Percentiles rank a stretch among this genome's conserved stretches.
These are phyloP conservation scores for Fonsecaea nubica DNA, from an alignment of 2,329 filamentous ascomycete genomes.

Conservation along the genomic window DNA sequence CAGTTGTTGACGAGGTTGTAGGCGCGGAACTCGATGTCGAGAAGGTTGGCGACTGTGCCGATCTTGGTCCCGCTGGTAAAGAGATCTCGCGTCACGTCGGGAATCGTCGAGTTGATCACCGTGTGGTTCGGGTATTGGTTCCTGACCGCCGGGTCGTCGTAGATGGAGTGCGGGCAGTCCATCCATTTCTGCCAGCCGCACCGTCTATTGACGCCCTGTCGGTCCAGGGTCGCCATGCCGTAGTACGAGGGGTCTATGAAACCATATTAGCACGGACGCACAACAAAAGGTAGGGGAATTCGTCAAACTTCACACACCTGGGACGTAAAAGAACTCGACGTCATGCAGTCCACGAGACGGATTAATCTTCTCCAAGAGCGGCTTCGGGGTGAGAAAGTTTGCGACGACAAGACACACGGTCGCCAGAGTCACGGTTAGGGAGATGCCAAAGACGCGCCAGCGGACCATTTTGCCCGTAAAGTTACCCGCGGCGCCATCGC, in stretches of 20 bases:
- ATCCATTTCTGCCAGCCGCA: conserved; percentile 7
- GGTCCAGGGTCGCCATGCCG: conserved; percentile 1
- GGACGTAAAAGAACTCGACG: neutral
- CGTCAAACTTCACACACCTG: neutral
- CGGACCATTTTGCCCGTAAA: conserved; percentile 7
- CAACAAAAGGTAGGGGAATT: neutral
- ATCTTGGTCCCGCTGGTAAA: neutral
- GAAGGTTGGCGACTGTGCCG: conserved; percentile 49
- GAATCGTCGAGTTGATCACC: conserved; percentile 26
- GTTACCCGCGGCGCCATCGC: conserved; percentile 44
- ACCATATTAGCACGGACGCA: neutral
- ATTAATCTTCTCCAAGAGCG: neutral
- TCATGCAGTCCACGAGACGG: conserved; percentile 2
- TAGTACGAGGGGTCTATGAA: conserved; percentile 5
- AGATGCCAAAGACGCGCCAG: conserved; percentile 6
- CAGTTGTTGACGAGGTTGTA: conserved; percentile 43
- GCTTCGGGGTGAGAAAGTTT: conserved; percentile 9
- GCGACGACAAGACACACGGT: neutral
- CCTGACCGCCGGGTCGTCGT: conserved; percentile 1
- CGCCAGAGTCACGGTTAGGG: neutral
- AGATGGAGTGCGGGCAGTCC: conserved; percentile 14
- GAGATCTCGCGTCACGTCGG: neutral
- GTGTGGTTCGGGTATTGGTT: conserved; percentile 4
- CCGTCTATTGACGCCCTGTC: neutral
- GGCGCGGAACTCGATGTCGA: conserved; percentile 50